Base-by-base conservation (phyloP, 1,284 basidiomycete genomes). In the Fomitopsis pinicola region DNA sequence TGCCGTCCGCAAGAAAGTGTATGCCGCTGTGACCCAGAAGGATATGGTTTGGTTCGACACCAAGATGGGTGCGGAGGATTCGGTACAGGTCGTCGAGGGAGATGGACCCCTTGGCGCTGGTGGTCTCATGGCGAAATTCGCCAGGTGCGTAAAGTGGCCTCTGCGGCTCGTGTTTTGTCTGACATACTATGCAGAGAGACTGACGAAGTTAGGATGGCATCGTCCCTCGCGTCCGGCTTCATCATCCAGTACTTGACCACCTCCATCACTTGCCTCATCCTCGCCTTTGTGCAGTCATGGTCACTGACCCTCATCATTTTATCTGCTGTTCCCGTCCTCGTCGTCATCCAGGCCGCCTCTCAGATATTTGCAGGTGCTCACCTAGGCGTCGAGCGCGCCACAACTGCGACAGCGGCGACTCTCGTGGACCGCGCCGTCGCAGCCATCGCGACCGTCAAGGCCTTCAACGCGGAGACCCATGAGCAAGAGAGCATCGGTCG, bases 91-190 rank as follows among this genome's bases (percentile, higher is more conserved):
- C 60, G 75, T 78, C 44, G 80, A 80, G 28, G 78, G 82, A 28
- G 79, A 82, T 44, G 81, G 82, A 48, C 81, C 84, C 40, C 76
- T 91, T 59, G 94, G 94, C 62, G 93, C 95, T 55, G 96, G 92
- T 61, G 96, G 96, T 19, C 79, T 98, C 50, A 97, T 98, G 95
- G 88, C 93, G 58, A 94, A 95, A 72, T 98, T 98, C 72, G 86
- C 91, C 30, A 87, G 88, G 95, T 94, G 65, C 68, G 86, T 77
- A 9, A 2, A 42, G 28, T 54, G 26, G 14, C 7, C 35, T 52
- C 12, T n/a, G 10, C 12, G 7, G 5, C 28, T 30, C 26, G 3
- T 8, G 17, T 17, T 5, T 57, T 52, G 5, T n/a, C 57, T 59
- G 5, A 62, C 42, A 10, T n/a, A 40, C 17, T 60, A 30, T 46